Conservation (phyloP, 164 flowering plant genomes). For the Umbellularia californica region DNA sequence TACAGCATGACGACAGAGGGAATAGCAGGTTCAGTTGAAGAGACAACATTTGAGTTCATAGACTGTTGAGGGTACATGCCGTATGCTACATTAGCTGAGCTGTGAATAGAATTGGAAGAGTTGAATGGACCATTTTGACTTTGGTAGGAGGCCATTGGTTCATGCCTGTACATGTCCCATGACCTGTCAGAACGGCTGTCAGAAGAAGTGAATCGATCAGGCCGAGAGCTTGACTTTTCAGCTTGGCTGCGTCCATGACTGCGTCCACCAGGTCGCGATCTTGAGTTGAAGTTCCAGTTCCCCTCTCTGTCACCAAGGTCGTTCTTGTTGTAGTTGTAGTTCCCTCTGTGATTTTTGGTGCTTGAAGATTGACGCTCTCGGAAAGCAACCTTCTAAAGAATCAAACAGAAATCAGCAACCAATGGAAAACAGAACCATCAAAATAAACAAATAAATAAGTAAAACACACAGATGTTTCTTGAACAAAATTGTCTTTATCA, state of each 20-base stretch:
- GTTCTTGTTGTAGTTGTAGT: conserved; percentile 55
- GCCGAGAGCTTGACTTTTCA: conserved; percentile 57
- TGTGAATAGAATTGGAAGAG: conserved; percentile 38
- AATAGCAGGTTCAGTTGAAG: conserved; percentile 52
- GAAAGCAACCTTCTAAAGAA: conserved; percentile 54
- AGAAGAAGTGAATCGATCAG: conserved; percentile 39
- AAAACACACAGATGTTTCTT: background rate
- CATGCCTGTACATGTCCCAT: conserved; percentile 60
- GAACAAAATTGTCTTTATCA: too few species aligned
- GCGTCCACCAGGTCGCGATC: conserved; percentile 58
- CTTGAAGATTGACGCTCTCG: conserved; percentile 67
- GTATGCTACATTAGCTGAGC: conserved; percentile 53
- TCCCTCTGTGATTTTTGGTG: conserved; percentile 54
- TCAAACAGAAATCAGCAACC: conserved; percentile 3
- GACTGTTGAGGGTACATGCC: conserved; percentile 58
- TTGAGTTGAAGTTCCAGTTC: conserved; percentile 64
- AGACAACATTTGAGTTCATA: conserved; percentile 45
- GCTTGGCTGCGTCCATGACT: conserved; percentile 55
- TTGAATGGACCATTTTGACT: conserved; percentile 60
- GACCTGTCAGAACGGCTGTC: conserved; percentile 54
- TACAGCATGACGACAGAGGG: conserved; percentile 81
- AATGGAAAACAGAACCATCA: background rate
- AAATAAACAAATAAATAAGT: background rate
- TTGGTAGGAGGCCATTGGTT: conserved; percentile 46
- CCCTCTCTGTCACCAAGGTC: conserved; percentile 84